phyloP scores from a whole-genome alignment of 371 early-diverging fungal species.

The Lichtheimia corymbifera region DNA sequence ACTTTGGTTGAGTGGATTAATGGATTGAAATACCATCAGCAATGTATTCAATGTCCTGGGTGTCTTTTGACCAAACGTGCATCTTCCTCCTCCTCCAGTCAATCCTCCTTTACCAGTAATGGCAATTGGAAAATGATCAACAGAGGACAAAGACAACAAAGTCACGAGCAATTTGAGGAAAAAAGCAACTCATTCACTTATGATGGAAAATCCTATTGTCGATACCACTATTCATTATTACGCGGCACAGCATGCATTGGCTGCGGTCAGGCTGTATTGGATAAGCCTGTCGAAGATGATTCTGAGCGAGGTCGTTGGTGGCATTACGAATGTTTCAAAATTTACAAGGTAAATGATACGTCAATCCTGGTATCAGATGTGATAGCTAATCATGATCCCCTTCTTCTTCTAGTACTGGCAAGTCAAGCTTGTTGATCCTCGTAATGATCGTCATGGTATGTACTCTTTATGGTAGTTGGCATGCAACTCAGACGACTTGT shows the following conservation, averaged over 20 bases:
- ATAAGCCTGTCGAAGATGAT: conserved; percentile 84
- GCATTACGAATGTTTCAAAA: conserved; percentile 98
- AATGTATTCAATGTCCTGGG: conserved; percentile 17
- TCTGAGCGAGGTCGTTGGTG: conserved; percentile 74
- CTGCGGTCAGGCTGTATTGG: conserved; percentile 85
- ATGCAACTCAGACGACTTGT: too few species aligned
- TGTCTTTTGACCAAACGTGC: conserved; percentile 14
- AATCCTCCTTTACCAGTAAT: neutral
- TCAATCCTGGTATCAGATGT: neutral
- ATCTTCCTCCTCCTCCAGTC: conserved; percentile 1
- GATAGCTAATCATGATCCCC: neutral
- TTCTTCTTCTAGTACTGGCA: conserved; percentile 19
- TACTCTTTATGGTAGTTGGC: too few species aligned
- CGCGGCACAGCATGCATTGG: conserved; percentile 88
- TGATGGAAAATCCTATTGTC: conserved; percentile 83
- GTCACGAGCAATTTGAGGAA: conserved; percentile 39
- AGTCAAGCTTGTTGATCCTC: conserved; percentile 8
- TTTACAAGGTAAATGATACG: conserved; percentile 66
- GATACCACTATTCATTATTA: conserved; percentile 81
- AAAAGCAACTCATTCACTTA: conserved; percentile 62
- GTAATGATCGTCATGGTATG: conserved; percentile 15
- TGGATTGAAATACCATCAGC: conserved; percentile 17
- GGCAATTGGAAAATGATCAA: too few species aligned
- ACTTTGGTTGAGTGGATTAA: conserved; percentile 4
- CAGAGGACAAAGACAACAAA: conserved; percentile 53